phyloP scores from a whole-genome alignment of 2,329 filamentous ascomycete genomes.

The Phyllosticta citrichinensis region DNA sequence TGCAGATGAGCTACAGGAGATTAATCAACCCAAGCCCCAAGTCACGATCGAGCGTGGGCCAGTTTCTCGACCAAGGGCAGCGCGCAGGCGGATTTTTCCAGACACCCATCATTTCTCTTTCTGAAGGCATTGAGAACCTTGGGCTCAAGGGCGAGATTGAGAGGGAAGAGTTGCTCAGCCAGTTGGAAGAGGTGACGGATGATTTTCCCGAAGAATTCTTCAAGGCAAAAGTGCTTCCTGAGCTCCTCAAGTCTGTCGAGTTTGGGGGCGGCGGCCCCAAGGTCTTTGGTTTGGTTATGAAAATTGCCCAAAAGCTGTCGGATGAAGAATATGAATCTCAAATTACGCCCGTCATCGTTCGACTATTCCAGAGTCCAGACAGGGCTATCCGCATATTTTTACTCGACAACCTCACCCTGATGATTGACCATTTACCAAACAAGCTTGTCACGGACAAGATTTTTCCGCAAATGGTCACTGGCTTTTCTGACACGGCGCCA shows the following conservation, averaged over 20 bases:
- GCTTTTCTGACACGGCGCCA: slow-evolving; percentile 85
- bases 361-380: slow-evolving; percentile 84
- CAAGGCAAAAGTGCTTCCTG: slow-evolving; percentile 90
- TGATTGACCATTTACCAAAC: slow-evolving; percentile 83
- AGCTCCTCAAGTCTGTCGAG: slow-evolving; percentile 96
- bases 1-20: slow-evolving; percentile 87
- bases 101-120: slow-evolving; percentile 81
- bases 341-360: slow-evolving; percentile 76
- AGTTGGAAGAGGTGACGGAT: slow-evolving; percentile 76
- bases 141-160: slow-evolving; percentile 80
- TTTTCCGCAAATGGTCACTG: slow-evolving; percentile 91
- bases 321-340: slow-evolving; percentile 81
- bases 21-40: slow-evolving; percentile 85
- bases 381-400: slow-evolving; percentile 84
- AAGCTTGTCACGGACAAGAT: slow-evolving; percentile 93
- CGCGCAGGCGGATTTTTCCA: slow-evolving; percentile 82
- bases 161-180: slow-evolving; percentile 54
- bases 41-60: slow-evolving; percentile 67
- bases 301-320: slow-evolving; percentile 77
- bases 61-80: slow-evolving; percentile 83
- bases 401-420: slow-evolving; percentile 75
- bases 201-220: slow-evolving; percentile 98
- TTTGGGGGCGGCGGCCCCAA: slow-evolving; percentile 93
- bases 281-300: slow-evolving; percentile 78
- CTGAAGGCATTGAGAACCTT: slow-evolving; percentile 84